phyloP scores from a whole-genome alignment of 192 early-diverging fungal species.

The Obelidium mucronatum region DNA sequence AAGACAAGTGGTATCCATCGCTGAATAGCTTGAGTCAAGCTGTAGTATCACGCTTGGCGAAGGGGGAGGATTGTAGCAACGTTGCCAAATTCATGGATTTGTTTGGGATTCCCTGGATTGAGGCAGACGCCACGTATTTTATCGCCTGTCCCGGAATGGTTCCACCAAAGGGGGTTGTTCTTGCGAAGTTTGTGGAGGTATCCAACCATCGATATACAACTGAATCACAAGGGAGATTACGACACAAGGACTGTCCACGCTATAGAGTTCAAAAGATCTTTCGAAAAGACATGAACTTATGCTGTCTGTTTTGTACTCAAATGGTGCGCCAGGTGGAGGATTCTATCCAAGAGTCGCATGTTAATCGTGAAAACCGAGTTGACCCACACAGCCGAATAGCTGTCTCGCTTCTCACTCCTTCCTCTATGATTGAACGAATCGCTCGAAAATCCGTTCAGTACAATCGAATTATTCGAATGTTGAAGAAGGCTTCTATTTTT shows the following conservation, averaged over 20 bases:
- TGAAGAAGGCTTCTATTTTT: neutral
- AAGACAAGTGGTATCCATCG: too few relatives aligned
- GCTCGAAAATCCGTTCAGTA: too few relatives aligned
- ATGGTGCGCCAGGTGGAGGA: neutral
- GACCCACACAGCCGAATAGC: neutral
- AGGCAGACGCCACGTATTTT: too few relatives aligned
- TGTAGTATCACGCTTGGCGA: too few relatives aligned
- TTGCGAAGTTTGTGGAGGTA: neutral
- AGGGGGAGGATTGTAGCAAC: too few relatives aligned
- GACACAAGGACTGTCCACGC: neutral
- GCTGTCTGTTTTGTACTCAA: neutral
- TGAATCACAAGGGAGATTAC: neutral
- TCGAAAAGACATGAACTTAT: neutral
- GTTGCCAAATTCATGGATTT: too few relatives aligned
- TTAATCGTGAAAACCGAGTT: neutral
- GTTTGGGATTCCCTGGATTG: too few relatives aligned
- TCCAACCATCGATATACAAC: neutral
- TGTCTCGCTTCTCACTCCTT: neutral
- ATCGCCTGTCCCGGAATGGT: neutral
- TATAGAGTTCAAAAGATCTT: neutral
- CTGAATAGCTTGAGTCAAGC: too few relatives aligned
- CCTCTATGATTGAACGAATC: neutral
- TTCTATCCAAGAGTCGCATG: neutral
- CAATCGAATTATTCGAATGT: neutral
- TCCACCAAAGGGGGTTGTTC: neutral